Conservation (phyloP, 2,329 filamentous ascomycete genomes). For the Dothideomycetes sp. region DNA sequence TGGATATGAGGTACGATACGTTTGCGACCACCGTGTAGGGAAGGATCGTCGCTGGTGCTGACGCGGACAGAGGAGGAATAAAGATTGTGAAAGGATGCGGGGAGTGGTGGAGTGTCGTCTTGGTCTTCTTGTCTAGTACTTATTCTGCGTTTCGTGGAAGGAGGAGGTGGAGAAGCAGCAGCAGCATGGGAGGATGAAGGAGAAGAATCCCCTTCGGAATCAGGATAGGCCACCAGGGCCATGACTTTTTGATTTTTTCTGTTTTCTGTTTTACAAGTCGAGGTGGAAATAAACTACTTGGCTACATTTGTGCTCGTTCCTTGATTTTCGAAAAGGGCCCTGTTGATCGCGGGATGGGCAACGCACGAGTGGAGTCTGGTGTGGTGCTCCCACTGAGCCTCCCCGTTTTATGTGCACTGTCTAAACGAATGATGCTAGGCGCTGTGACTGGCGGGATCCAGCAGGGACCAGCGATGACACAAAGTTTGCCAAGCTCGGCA, state of each 20-base stretch:
- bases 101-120: slow-evolving; percentile 46
- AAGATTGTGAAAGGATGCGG: slow-evolving; percentile 72
- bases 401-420: too few species aligned
- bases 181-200: too few species aligned
- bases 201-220: slow-evolving; percentile 32
- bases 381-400: too few species aligned
- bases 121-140: slow-evolving; percentile 3
- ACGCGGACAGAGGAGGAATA: slow-evolving; percentile 74
- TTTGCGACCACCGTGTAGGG: slow-evolving; percentile 74
- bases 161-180: too few species aligned
- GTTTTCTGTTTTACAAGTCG: too few species aligned
- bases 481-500: too few species aligned
- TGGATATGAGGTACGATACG: slow-evolving; percentile 72
- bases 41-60: slow-evolving; percentile 70
- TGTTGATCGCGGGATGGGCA: not conserved
- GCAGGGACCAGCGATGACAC: too few species aligned
- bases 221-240: slow-evolving; percentile 57
- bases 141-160: slow-evolving; percentile 5
- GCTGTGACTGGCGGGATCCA: too few species aligned
- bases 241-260: too few species aligned
- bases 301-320: not conserved
- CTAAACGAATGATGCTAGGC: too few species aligned
- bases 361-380: too few species aligned
- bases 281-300: not conserved
- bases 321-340: not conserved